Base-by-base conservation (phyloP, 2,329 filamentous ascomycete genomes). In the Dactylella cylindrospora region DNA sequence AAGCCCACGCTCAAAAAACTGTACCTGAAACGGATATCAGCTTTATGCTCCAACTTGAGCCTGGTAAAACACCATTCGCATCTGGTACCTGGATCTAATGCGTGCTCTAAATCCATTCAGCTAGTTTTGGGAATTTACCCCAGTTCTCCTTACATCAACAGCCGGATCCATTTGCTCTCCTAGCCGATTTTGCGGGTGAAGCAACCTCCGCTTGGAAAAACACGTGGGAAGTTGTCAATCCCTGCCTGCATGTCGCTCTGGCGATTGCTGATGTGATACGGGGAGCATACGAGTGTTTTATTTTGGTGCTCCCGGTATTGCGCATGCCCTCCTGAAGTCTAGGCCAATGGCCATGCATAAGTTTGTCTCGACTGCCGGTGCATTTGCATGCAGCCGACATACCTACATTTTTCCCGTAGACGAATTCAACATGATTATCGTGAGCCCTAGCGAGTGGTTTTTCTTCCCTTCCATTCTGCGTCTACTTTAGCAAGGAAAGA, bases 171-270 rank as follows among this genome's bases (percentile, higher is more conserved):
- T 61, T 57, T 46, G 55, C 22, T 25, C 41, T 53, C 55, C 47
- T 61, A 49, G 55, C 55, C 55, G 55, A 61, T 61, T 61, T n/a
- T 61, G 55, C 55, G 55, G 55, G 55, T 61, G 55, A 61, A 61
- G 55, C 47, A 61, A 46, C 52, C 52, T 57, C 55, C 55, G 55
- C 55, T 61, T 61, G 55, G 53, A 46, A 43, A 53, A 53, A 61
- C 55, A 61, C 55, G 55, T 61, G 55, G 55, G 41, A 61, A 10
- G 55, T 49, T 61, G 47, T 43, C 52, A 61, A 61, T 53, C 55
- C 55, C 55, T 61, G 55, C 35, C 41, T 43, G 49, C 50, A 52
- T 40, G 47, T 49, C 38, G 40, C 39, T 47, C 45, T 61, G 35
- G 55, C 55, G 55, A 61, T 61, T 61, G 47, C 35, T 61, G 55